phyloP scores from a whole-genome alignment of 2,329 filamentous ascomycete genomes.

The Cephalotrichum gorgonifer region DNA sequence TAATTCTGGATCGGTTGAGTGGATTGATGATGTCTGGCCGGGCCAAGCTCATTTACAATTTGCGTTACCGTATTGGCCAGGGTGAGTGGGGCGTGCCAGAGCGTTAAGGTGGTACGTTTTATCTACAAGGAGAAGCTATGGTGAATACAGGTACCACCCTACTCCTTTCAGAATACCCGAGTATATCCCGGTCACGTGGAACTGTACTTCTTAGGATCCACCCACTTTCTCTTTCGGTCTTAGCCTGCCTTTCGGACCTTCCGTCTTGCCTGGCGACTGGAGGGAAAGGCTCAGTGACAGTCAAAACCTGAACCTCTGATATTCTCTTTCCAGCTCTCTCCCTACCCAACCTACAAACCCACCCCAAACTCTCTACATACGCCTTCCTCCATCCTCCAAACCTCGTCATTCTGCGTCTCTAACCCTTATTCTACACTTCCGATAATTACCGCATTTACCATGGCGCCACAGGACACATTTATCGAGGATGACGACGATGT shows the following conservation, averaged over 20 bases:
- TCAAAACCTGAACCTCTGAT: conserved; percentile 3
- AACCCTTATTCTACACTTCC: conserved; percentile 11
- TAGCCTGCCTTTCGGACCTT: conserved; percentile 1
- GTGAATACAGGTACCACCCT: neutral
- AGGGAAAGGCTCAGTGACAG: no score
- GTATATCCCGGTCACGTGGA: neutral
- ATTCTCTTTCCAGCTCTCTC: neutral
- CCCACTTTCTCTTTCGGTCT: neutral
- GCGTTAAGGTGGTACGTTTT: neutral
- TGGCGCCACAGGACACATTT: conserved; percentile 61
- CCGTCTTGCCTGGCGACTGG: neutral
- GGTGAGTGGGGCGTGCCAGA: no score
- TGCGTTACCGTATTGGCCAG: conserved; percentile 2
- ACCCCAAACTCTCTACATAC: neutral
- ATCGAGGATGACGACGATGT: conserved; percentile 63
- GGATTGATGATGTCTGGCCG: conserved; percentile 5
- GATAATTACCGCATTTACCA: conserved; percentile 21
- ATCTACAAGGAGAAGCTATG: neutral
- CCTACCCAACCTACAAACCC: conserved; percentile 1
- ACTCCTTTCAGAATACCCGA: no score
- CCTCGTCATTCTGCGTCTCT: conserved; percentile 10
- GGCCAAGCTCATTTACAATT: conserved; percentile 4
- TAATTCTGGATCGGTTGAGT: conserved; percentile 1
- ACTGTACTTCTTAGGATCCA: neutral
- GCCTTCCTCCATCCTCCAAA: neutral